phyloP scores from a whole-genome alignment of 164 flowering plant genomes.

The Platanus orientalis region DNA sequence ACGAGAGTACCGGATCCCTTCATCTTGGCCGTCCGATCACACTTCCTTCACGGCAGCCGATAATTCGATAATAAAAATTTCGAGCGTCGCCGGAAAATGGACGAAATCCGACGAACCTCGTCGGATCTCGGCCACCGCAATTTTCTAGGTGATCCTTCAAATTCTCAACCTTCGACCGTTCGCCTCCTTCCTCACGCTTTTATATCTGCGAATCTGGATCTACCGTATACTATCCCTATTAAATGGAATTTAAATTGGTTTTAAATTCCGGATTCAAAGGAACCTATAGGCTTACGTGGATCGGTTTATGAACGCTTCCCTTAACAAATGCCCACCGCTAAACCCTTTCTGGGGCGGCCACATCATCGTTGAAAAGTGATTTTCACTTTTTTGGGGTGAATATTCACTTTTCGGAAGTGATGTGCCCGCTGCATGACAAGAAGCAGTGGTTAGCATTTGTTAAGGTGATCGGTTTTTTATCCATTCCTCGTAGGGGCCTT shows the following conservation, averaged over 20 bases:
- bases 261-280: neutral
- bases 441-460: too few relatives aligned
- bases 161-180: neutral
- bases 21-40: slow-evolving; percentile 18
- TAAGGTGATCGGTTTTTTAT: too few relatives aligned
- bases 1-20: slow-evolving; percentile 37
- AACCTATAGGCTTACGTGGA: too few relatives aligned
- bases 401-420: too few relatives aligned
- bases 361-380: too few relatives aligned
- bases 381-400: too few relatives aligned
- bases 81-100: slow-evolving; percentile 2
- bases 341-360: too few relatives aligned
- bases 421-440: too few relatives aligned
- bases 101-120: slow-evolving; percentile 40
- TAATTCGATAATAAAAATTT: neutral
- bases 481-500: too few relatives aligned
- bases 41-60: neutral
- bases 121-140: slow-evolving; percentile 35
- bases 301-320: too few relatives aligned
- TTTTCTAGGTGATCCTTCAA: neutral
- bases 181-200: neutral
- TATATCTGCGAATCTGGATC: too few relatives aligned
- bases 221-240: neutral
- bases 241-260: slow-evolving; percentile 4
- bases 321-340: too few relatives aligned